Percentiles rank a stretch among this genome's conserved stretches.
Conservation (phyloP, 176 grass and related monocot species). For the Typha latifolia region DNA sequence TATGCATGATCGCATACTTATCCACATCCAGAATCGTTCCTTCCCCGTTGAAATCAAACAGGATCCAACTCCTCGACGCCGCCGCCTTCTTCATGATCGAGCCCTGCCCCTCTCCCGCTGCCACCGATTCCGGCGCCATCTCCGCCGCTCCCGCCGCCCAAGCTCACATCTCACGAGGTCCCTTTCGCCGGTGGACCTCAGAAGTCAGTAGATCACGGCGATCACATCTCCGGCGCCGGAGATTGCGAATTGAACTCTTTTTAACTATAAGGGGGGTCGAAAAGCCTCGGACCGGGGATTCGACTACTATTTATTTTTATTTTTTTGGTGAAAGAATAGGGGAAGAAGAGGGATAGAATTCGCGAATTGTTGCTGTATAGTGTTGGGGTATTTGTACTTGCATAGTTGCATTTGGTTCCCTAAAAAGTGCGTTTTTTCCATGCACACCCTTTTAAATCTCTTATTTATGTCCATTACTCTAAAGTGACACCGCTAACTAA, state of each 20-base stretch:
- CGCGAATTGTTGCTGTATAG: no score
- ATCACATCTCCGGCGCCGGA: background rate
- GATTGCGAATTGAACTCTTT: background rate
- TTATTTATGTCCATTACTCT: no score
- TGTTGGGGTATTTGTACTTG: no score
- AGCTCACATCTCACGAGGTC: conserved; percentile 58
- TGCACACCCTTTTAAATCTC: no score
- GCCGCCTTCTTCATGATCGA: conserved; percentile 41
- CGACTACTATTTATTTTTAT: background rate
- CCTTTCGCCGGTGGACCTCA: conserved; percentile 3
- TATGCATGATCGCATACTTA: conserved; percentile 97
- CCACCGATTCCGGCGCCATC: conserved; percentile 6
- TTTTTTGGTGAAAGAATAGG: no score
- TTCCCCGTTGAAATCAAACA: conserved; percentile 57
- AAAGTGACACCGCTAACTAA: no score
- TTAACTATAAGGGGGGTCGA: background rate
- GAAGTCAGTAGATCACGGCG: background rate
- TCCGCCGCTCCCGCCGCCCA: conserved; percentile 16
- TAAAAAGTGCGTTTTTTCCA: no score
- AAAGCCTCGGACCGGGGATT: background rate
- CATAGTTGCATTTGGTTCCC: no score
- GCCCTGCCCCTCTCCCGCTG: conserved; percentile 2
- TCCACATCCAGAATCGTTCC: conserved; percentile 77
- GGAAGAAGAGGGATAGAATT: no score
- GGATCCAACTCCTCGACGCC: conserved; percentile 82